Evolutionary conservation across 352 stramenopile species (phyloP), one percentile per base, ranked within the genome.

Genomic region (Phytophthora macrochlamydospora): DNA sequence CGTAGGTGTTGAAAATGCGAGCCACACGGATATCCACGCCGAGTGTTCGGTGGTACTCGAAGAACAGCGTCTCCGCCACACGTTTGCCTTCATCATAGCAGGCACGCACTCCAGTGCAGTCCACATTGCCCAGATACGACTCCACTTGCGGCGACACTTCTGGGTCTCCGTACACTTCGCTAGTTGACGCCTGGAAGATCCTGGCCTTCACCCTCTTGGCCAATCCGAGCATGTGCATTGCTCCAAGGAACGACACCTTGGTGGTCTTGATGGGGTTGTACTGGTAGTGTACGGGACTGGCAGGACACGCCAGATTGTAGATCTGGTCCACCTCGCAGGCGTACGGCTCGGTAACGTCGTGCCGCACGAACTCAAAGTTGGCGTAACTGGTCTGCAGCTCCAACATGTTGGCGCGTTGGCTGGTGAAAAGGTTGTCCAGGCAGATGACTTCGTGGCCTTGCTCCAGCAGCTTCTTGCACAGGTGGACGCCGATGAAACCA

Each of bases 1-100:
- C 98, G 73, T 99, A 99, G n/a, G 98, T 99, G 76, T 99, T 99
- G 84, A 99, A 99, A 59, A 99, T 99, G 40, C 98, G 91, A 3
- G 93, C 96, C 3, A 99, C 94, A 44, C 97, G 93, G 45, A 99
- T 96, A 58, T 99, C 91, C 11, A 99, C 90, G 59, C 82, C 73
- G 59, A 98, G 92, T 61, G 97, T 96, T 67, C 95, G 83, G 59
- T 97, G 83, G 80, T 99, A 99, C 49, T 97, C 94, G 65, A 99
- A 99, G 87, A 99, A 99, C 72, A 99, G 98, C 45, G 97, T 99
- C 84, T 99, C 98, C 5, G 97, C 97, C 18, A 99, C 97, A 54
- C 98, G 94, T 75, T 99, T 99, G 67, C 97, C 98, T 91, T 99
- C 98, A 70, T 99, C 98, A 71, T 99, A 99, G 72, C 97, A 99